A percentile compares a stretch with the other conserved stretches of the same genome.
These are phyloP conservation scores for Xerocomellus amylosporus DNA, from an alignment of 768 basidiomycete genomes.

Conservation along the genomic window DNA sequence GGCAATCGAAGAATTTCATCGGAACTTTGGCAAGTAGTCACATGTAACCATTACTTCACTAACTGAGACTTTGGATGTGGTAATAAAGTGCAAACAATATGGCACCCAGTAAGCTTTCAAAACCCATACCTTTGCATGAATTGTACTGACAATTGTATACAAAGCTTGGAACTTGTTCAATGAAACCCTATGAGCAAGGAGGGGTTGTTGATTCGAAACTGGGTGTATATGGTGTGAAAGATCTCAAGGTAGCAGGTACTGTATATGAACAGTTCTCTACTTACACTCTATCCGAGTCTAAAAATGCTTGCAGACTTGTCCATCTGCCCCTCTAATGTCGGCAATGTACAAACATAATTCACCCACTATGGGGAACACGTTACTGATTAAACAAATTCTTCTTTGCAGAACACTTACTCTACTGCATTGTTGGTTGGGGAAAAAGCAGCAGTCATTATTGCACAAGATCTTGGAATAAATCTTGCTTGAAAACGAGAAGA, in stretches of 20 bases:
- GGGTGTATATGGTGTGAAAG: too few relatives aligned
- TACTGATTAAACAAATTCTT: background rate
- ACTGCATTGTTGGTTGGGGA: constrained; percentile 13
- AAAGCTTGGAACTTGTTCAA: constrained; percentile 60
- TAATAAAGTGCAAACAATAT: constrained; percentile 5
- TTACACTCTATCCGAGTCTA: background rate
- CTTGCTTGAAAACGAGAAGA: background rate
- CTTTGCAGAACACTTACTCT: constrained; percentile 37
- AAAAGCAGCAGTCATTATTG: background rate
- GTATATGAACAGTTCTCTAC: constrained; percentile 2
- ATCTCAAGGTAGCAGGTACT: too few relatives aligned
- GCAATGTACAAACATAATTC: background rate
- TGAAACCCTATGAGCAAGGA: constrained; percentile 38
- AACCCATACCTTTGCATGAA: background rate
- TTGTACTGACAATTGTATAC: background rate
- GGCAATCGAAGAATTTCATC: constrained; percentile 28
- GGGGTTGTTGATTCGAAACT: too few relatives aligned
- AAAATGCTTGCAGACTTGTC: background rate
- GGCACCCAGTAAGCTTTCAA: constrained; percentile 7
- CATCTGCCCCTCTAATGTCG: constrained; percentile 9
- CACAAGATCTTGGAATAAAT: background rate
- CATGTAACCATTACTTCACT: background rate
- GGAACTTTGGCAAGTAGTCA: constrained; percentile 11
- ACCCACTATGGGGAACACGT: background rate
- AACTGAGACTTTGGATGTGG: background rate